These are phyloP conservation scores for Rhynchosporium agropyri DNA, from an alignment of 2,329 filamentous ascomycete species.

Conservation along the genomic window DNA sequence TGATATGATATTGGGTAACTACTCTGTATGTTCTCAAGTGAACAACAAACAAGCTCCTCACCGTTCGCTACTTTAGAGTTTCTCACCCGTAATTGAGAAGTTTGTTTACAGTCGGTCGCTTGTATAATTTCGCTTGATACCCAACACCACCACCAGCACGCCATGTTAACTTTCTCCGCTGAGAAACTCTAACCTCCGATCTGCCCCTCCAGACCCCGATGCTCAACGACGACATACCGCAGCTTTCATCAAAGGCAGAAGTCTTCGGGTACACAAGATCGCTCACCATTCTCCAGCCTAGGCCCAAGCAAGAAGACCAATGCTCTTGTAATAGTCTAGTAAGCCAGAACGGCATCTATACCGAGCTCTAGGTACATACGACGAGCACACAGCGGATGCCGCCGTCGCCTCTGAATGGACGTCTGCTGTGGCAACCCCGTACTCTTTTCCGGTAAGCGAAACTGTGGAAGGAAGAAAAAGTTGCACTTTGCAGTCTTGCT, in stretches of 20 bases:
- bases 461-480: background rate
- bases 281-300: background rate
- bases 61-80: no score
- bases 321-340: background rate
- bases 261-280: background rate
- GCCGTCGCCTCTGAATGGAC: background rate
- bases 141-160: background rate
- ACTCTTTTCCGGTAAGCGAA: background rate
- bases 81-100: no score
- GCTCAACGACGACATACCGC: constrained; percentile 3
- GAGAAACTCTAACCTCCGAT: background rate
- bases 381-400: constrained; percentile 10
- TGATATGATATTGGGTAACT: no score
- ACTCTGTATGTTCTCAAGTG: no score
- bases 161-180: constrained; percentile 7
- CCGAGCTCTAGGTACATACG: constrained; percentile 9
- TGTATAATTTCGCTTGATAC: no score
- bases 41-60: no score
- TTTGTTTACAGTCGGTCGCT: no score
- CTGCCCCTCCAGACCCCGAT: constrained; percentile 4
- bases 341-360: constrained; percentile 6
- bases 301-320: background rate
- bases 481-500: background rate
- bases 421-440: background rate
- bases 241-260: background rate